Evolutionary conservation across 352 stramenopile genomes (phyloP).

Genomic region (Phytophthora citrophthora): DNA sequence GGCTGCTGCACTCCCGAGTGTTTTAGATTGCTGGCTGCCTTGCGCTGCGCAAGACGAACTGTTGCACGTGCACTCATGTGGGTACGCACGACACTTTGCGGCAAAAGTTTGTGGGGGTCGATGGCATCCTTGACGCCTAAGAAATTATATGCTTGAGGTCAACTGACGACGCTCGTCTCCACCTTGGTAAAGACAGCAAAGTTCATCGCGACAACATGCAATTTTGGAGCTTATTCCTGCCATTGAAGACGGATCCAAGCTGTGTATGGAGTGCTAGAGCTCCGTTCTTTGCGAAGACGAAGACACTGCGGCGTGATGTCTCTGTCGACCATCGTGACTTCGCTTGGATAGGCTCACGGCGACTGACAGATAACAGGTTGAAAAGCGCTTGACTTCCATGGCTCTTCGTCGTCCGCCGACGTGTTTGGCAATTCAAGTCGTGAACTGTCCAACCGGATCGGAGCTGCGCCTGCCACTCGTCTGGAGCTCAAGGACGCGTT

Average conservation of each 20-base stretch:
- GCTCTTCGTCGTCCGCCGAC: neutral
- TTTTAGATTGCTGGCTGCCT: slow-evolving; percentile 2
- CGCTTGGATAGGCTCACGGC: slow-evolving; percentile 29
- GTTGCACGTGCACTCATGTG: slow-evolving; percentile 16
- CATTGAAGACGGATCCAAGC: neutral
- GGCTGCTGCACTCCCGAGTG: too few species aligned
- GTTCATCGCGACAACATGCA: slow-evolving; percentile 8
- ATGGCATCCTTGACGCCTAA: slow-evolving; percentile 28
- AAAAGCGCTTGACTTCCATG: slow-evolving; percentile 7
- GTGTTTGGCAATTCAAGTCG: neutral
- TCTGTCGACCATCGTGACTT: slow-evolving; percentile 21
- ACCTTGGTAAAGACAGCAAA: slow-evolving; percentile 5
- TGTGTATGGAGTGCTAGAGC: slow-evolving; percentile 12
- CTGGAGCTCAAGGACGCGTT: slow-evolving; percentile 13
- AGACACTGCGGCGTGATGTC: slow-evolving; percentile 19
- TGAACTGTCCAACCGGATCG: slow-evolving; percentile 7
- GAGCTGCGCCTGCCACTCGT: slow-evolving; percentile 12
- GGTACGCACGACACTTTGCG: slow-evolving; percentile 28
- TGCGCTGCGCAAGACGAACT: neutral
- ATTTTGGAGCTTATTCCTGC: slow-evolving; percentile 4
- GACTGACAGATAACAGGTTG: slow-evolving; percentile 32
- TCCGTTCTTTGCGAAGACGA: slow-evolving; percentile 17
- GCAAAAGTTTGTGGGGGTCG: slow-evolving; percentile 13
- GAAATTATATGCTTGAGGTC: slow-evolving; percentile 18
- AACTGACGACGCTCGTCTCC: slow-evolving; percentile 3